Conservation (phyloP, 345 rosid genomes). For the Salix viminalis region DNA sequence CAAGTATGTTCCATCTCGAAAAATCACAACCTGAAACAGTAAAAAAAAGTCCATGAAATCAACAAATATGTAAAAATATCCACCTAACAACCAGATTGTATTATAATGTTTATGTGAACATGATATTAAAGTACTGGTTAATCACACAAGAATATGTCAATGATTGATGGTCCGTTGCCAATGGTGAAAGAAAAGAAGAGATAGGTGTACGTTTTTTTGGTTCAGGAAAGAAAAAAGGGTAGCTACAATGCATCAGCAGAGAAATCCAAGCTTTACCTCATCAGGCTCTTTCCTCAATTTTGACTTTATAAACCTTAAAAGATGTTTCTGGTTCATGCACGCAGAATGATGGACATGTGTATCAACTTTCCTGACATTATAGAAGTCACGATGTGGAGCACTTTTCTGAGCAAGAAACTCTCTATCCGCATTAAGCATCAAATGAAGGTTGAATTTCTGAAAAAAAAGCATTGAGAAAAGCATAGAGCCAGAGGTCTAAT, state of each 20-base stretch:
- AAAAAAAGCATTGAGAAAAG: neutral
- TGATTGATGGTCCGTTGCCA: neutral
- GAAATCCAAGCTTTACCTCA: slow-evolving; percentile 53
- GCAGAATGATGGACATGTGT: slow-evolving; percentile 99
- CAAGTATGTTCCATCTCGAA: slow-evolving; percentile 95
- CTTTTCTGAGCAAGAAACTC: slow-evolving; percentile 98
- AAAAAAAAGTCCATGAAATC: neutral
- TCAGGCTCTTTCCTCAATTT: slow-evolving; percentile 95
- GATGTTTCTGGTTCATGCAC: slow-evolving; percentile 99
- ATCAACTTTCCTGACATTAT: slow-evolving; percentile 97
- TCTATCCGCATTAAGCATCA: slow-evolving; percentile 97
- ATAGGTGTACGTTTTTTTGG: neutral
- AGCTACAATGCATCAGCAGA: neutral
- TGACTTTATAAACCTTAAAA: slow-evolving; percentile 94
- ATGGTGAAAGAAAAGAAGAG: neutral
- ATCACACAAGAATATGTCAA: slow-evolving; percentile 1
- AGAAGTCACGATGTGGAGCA: slow-evolving; percentile 99
- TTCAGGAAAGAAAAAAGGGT: neutral
- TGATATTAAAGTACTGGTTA: neutral
- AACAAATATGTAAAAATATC: neutral
- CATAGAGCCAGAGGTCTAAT: slow-evolving; percentile 14
- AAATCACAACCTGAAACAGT: slow-evolving; percentile 80
- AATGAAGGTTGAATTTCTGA: slow-evolving; percentile 97
- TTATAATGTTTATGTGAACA: neutral
- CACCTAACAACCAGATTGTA: neutral